Conservation (phyloP, 208 protist species). For the Tritrichomonas musculus region DNA sequence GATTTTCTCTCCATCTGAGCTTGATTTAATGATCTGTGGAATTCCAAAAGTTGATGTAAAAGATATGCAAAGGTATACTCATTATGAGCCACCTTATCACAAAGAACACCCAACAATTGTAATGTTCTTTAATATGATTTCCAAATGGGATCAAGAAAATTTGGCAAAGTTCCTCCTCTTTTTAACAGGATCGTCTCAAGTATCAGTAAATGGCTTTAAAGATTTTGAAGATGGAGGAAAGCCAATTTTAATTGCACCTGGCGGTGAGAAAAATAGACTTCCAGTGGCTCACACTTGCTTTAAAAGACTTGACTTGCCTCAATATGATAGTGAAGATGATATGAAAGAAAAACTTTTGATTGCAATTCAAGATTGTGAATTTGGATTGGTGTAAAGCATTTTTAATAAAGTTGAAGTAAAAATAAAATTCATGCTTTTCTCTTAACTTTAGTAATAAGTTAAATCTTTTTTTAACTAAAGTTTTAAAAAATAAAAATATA, state of each 20-base stretch:
- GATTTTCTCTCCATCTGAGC: conserved; percentile 86
- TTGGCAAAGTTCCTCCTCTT: conserved; percentile 88
- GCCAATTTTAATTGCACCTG: conserved; percentile 47
- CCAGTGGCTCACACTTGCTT: conserved; percentile 93
- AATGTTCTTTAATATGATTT: conserved; percentile 90
- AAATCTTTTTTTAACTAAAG: too few relatives aligned
- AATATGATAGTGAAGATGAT: conserved; percentile 69
- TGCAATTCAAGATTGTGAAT: conserved; percentile 50
- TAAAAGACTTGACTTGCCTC: conserved; percentile 80
- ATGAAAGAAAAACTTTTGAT: conserved; percentile 46
- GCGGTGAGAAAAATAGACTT: conserved; percentile 58
- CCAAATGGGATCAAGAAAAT: conserved; percentile 66
- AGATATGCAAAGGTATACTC: conserved; percentile 76
- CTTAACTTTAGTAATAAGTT: too few relatives aligned
- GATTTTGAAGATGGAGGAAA: conserved; percentile 55
- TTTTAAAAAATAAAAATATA: too few relatives aligned
- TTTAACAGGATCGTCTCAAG: conserved; percentile 88
- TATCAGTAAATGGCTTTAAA: conserved; percentile 87
- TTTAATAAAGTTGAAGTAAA: too few relatives aligned
- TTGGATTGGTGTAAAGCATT: too few relatives aligned
- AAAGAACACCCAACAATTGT: conserved; percentile 63
- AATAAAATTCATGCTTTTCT: too few relatives aligned
- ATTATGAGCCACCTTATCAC: conserved; percentile 70
- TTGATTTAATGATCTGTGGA: conserved; percentile 93
- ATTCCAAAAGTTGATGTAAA: conserved; percentile 89